These are phyloP conservation scores for Parastagonospora avenae DNA, from an alignment of 2,329 filamentous ascomycete species.

Conservation along the genomic window DNA sequence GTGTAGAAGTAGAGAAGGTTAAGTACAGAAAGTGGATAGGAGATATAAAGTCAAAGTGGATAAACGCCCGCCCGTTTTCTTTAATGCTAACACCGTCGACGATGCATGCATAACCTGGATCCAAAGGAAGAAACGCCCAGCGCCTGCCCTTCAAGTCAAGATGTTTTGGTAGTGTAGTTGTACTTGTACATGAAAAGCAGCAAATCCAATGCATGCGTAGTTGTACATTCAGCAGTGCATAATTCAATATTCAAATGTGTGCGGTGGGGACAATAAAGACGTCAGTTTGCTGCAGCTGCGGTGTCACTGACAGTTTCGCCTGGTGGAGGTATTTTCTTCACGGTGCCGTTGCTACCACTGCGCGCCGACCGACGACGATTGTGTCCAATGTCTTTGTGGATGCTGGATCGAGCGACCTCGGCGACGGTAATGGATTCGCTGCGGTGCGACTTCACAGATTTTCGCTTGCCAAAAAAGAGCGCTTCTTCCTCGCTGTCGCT, in stretches of 20 bases:
- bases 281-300: slow-evolving; percentile 12
- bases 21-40: background rate
- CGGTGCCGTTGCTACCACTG: slow-evolving; percentile 57
- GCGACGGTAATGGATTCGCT: slow-evolving; percentile 47
- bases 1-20: too few relatives aligned
- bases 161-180: background rate
- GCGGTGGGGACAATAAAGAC: slow-evolving; percentile 14
- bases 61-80: slow-evolving; percentile 2
- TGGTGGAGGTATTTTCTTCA: slow-evolving; percentile 52
- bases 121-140: slow-evolving; percentile 3
- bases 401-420: slow-evolving; percentile 38
- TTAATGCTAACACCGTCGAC: slow-evolving; percentile 1
- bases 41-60: background rate
- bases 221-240: slow-evolving; percentile 20
- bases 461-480: slow-evolving; percentile 44
- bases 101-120: slow-evolving; percentile 1
- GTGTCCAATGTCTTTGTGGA: slow-evolving; percentile 28
- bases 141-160: background rate
- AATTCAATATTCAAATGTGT: slow-evolving; percentile 11
- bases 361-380: slow-evolving; percentile 49
- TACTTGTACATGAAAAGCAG: slow-evolving; percentile 19
- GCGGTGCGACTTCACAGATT: slow-evolving; percentile 32
- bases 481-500: slow-evolving; percentile 48
- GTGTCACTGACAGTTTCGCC: slow-evolving; percentile 15
- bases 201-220: slow-evolving; percentile 19